Conservation (phyloP, 129 eudicot species). For the Tagetes patula region DNA sequence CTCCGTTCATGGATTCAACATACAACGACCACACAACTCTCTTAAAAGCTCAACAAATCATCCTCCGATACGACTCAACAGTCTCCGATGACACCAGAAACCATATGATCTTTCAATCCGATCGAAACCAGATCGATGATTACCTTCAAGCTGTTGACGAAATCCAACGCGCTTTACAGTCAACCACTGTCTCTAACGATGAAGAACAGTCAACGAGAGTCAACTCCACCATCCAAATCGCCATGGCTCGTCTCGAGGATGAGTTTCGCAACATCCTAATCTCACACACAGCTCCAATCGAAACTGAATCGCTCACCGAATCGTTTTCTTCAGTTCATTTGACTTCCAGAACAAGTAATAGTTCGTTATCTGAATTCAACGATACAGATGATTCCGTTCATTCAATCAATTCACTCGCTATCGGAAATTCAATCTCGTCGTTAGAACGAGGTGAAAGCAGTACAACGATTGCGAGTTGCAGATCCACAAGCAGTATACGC, state of each 20-base stretch:
- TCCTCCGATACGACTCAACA: conserved; percentile 86
- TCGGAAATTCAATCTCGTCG: background rate
- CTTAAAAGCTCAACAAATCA: conserved; percentile 59
- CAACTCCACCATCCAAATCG: conserved; percentile 51
- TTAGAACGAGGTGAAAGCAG: conserved; percentile 40
- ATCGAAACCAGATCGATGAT: conserved; percentile 54
- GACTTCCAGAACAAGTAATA: conserved; percentile 18
- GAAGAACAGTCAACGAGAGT: conserved; percentile 39
- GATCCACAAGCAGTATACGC: conserved; percentile 61
- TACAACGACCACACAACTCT: conserved; percentile 36
- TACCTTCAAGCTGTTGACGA: conserved; percentile 66
- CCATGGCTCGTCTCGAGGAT: conserved; percentile 77
- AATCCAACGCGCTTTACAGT: conserved; percentile 31
- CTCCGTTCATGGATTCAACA: conserved; percentile 45
- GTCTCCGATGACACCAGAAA: conserved; percentile 63
- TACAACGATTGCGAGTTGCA: conserved; percentile 33
- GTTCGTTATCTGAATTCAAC: conserved; percentile 32
- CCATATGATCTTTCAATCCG: conserved; percentile 57
- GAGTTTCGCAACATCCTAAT: conserved; percentile 74
- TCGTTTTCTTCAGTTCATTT: conserved; percentile 16
- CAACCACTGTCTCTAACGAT: conserved; percentile 30
- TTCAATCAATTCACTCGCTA: background rate
- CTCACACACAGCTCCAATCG: conserved; percentile 40
- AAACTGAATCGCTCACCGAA: conserved; percentile 46
- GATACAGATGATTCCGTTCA: conserved; percentile 9